These are phyloP conservation scores for Lodderomyces orthopsilosis DNA, from an alignment of 1,139 yeast genomes.

Conservation along the genomic window DNA sequence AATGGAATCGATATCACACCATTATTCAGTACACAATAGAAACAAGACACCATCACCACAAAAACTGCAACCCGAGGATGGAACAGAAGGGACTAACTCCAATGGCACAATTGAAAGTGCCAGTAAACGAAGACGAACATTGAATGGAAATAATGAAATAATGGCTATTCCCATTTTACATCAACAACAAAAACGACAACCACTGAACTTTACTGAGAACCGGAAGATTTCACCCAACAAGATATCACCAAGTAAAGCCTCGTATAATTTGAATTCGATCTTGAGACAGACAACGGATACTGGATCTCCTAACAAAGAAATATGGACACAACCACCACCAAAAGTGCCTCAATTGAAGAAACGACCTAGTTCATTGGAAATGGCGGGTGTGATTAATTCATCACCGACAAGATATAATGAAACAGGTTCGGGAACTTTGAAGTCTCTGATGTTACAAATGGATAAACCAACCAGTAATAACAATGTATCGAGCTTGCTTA, in stretches of 20 bases:
- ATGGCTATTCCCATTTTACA: conserved; percentile 19
- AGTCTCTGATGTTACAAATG: background rate
- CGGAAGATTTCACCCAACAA: conserved; percentile 10
- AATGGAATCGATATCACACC: conserved; percentile 44
- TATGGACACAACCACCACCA: conserved; percentile 3
- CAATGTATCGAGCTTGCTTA: background rate
- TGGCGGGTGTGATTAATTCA: conserved; percentile 32
- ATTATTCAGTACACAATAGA: conserved; percentile 29
- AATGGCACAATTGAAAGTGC: conserved; percentile 14
- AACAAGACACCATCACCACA: conserved; percentile 13
- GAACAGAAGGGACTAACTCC: background rate
- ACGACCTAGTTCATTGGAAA: conserved; percentile 30
- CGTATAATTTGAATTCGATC: conserved; percentile 37
- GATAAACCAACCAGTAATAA: conserved; percentile 7
- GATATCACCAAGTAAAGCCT: conserved; percentile 42
- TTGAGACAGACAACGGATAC: conserved; percentile 20
- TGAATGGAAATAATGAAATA: conserved; percentile 33
- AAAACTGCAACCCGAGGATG: conserved; percentile 1
- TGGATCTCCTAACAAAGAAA: conserved; percentile 16
- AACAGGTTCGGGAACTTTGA: background rate
- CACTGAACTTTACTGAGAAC: conserved; percentile 16
- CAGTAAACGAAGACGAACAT: conserved; percentile 33
- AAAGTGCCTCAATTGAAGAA: conserved; percentile 22
- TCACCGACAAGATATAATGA: conserved; percentile 10
- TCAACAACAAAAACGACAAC: conserved; percentile 41